These are phyloP conservation scores for Prunus campanulata DNA, from an alignment of 306 rosid species.

Conservation along the genomic window DNA sequence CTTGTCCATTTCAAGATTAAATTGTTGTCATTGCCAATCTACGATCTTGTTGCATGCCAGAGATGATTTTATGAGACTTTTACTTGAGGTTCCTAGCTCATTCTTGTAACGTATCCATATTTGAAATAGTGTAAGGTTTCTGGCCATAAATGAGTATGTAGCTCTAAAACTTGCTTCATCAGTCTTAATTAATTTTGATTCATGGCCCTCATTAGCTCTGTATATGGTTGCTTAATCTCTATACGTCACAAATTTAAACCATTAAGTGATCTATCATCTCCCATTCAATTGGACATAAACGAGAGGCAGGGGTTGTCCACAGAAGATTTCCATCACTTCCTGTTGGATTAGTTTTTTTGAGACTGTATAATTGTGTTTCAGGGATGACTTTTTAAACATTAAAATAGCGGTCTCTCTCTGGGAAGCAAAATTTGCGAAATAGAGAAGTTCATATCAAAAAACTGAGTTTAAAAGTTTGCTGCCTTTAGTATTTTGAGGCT, in stretches of 20 bases:
- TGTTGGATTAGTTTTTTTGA: neutral
- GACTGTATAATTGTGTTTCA: neutral
- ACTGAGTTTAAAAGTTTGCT: neutral
- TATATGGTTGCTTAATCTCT: neutral
- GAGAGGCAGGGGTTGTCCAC: neutral
- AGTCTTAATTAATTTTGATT: neutral
- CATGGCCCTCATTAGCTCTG: neutral
- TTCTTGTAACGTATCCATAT: neutral
- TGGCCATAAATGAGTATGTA: neutral
- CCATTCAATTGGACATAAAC: neutral
- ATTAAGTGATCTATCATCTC: neutral
- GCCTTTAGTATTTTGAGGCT: neutral
- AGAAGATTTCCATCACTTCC: neutral
- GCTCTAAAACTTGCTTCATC: neutral
- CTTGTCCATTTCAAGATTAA: conserved; percentile 1
- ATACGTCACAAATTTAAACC: no score
- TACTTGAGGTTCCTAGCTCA: neutral
- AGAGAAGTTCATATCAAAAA: neutral
- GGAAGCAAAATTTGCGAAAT: neutral
- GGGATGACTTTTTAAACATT: neutral
- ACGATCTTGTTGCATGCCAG: neutral
- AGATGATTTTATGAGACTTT: neutral
- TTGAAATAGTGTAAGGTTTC: neutral
- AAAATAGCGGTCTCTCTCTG: neutral
- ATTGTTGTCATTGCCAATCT: neutral